These are phyloP conservation scores for Cyberlindnera xishuangbannaensis DNA, from an alignment of 805 yeast genomes.

Conservation along the genomic window DNA sequence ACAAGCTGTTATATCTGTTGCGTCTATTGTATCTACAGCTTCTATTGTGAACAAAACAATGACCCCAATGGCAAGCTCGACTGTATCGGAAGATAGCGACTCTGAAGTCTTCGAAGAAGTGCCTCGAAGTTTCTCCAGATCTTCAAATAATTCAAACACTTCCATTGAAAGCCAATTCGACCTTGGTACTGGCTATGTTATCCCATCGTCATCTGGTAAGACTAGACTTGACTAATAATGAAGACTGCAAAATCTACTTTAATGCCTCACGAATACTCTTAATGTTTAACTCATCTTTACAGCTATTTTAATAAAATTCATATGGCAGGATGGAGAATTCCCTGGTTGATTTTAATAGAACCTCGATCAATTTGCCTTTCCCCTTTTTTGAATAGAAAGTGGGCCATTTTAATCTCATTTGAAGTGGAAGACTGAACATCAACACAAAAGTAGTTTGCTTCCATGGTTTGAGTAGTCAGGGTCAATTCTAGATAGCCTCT, in stretches of 20 bases:
- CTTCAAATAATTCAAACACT: conserved; percentile 26
- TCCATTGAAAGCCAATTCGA: conserved; percentile 25
- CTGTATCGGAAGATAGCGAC: conserved; percentile 11
- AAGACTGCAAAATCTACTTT: background rate
- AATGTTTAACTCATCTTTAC: conserved; percentile 5
- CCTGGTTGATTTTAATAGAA: conserved; percentile 1
- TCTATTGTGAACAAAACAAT: conserved; percentile 1
- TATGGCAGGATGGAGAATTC: conserved; percentile 4
- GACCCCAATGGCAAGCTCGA: conserved; percentile 5
- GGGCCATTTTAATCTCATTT: conserved; percentile 6
- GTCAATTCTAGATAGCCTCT: conserved; percentile 11
- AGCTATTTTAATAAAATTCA: background rate
- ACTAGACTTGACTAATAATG: conserved; percentile 10
- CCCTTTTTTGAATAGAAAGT: conserved; percentile 8
- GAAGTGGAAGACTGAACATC: conserved; percentile 5
- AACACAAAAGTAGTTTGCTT: conserved; percentile 8
- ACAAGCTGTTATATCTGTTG: conserved; percentile 1
- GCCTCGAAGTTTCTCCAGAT: conserved; percentile 24
- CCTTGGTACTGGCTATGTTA: conserved; percentile 8
- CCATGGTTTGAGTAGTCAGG: background rate
- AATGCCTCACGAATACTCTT: conserved; percentile 2
- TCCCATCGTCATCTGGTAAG: conserved; percentile 5
- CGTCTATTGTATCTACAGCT: conserved; percentile 1
- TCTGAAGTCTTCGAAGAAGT: conserved; percentile 18
- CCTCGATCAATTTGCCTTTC: conserved; percentile 6